Conservation (phyloP, 495 filamentous ascomycete genomes). For the Trypethelium eluteriae region DNA sequence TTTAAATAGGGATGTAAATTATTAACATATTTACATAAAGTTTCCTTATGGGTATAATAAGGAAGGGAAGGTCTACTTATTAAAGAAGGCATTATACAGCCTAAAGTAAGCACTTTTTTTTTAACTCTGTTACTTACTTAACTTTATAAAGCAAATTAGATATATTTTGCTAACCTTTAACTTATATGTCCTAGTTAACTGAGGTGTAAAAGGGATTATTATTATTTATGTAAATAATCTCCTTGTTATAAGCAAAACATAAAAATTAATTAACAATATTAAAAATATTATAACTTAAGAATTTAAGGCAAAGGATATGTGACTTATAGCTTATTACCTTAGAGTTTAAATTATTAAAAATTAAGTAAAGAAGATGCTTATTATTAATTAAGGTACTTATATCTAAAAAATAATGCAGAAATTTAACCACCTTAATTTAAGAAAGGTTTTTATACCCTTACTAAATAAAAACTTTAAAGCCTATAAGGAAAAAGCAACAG, state of each 20-base stretch:
- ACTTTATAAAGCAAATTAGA: too few relatives aligned
- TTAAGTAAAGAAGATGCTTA: not conserved
- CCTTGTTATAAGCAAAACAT: not conserved
- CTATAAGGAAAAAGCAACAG: not conserved
- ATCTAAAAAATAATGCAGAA: not conserved
- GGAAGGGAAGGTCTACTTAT: too few relatives aligned
- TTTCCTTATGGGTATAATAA: too few relatives aligned
- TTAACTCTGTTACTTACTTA: too few relatives aligned
- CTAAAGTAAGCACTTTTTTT: too few relatives aligned
- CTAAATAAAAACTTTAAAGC: not conserved
- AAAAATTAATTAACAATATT: not conserved
- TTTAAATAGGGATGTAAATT: too few relatives aligned
- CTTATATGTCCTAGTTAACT: not conserved
- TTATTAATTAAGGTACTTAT: not conserved
- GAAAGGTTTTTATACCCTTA: not conserved
- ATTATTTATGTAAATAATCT: not conserved
- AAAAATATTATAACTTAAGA: not conserved
- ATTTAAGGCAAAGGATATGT: not conserved
- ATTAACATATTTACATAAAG: too few relatives aligned
- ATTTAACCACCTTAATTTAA: not conserved
- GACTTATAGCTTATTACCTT: not conserved
- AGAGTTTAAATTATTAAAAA: not conserved
- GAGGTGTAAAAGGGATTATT: not conserved
- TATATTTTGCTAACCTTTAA: too few relatives aligned
- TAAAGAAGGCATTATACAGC: too few relatives aligned